These are phyloP conservation scores for Tanacetum coccineum DNA, from an alignment of 129 eudicot species.

Conservation along the genomic window DNA sequence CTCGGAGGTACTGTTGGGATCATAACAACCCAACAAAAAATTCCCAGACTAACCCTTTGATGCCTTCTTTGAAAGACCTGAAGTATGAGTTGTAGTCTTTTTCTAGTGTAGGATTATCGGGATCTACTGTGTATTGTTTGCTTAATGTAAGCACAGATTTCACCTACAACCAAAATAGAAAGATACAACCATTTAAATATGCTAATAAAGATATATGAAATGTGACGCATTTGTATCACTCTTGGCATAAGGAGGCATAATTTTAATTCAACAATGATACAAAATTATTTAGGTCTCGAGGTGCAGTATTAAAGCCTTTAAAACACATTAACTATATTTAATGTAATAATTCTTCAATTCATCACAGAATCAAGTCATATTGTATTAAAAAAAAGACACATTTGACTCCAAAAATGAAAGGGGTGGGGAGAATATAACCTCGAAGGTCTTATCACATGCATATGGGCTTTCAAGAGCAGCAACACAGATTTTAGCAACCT, in stretches of 20 bases:
- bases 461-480: constrained; percentile 89
- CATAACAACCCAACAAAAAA: too few species aligned
- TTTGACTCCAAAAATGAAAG: neutral
- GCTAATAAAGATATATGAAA: neutral
- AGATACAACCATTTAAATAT: neutral
- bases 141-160: constrained; percentile 86
- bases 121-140: constrained; percentile 78
- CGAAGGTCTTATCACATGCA: constrained; percentile 93
- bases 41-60: too few species aligned
- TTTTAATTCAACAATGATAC: too few species aligned
- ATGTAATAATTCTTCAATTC: neutral
- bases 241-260: too few species aligned
- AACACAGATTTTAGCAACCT: constrained; percentile 86
- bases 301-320: neutral
- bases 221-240: too few species aligned
- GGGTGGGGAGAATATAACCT: constrained; percentile 48
- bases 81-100: constrained; percentile 79
- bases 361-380: neutral
- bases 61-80: constrained; percentile 71
- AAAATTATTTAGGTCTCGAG: too few species aligned
- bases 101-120: constrained; percentile 88
- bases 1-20: too few species aligned
- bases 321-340: too few species aligned
- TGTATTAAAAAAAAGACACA: constrained; percentile 2
- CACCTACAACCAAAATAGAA: constrained; percentile 48